phyloP scores from a whole-genome alignment of 2,329 filamentous ascomycete genomes.

The Didymellaceae sp. region DNA sequence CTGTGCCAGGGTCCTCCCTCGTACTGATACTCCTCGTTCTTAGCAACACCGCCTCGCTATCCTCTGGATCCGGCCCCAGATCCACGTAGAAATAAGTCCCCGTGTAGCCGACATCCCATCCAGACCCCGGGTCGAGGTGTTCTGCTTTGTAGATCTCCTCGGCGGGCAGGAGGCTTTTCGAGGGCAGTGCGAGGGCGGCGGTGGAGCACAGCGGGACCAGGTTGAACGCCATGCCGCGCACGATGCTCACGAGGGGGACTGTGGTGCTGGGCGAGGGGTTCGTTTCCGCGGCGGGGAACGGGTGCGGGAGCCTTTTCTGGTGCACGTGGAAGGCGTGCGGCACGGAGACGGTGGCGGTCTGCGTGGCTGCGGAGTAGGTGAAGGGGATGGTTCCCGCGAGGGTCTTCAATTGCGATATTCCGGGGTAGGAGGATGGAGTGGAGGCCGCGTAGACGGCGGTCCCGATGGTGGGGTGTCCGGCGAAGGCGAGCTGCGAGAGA shows the following conservation, averaged over 20 bases:
- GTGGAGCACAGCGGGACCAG: conserved; percentile 66
- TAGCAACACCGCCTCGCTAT: conserved; percentile 42
- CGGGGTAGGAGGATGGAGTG: conserved; percentile 24
- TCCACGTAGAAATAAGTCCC: conserved; percentile 62
- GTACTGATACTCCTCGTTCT: conserved; percentile 65
- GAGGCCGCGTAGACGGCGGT: conserved; percentile 55
- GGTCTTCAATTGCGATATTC: conserved; percentile 2
- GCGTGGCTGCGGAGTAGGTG: conserved; percentile 1
- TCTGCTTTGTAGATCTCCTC: conserved; percentile 33
- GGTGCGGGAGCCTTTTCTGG: conserved; percentile 44
- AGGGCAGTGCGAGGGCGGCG: conserved; percentile 49
- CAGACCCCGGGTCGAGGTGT: conserved; percentile 44
- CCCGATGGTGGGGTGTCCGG: conserved; percentile 64
- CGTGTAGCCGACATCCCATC: conserved; percentile 61
- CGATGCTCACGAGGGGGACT: conserved; percentile 55
- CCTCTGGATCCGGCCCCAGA: conserved; percentile 49
- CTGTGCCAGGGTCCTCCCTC: conserved; percentile 57
- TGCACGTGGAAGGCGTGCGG: conserved; percentile 72
- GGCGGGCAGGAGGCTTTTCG: conserved; percentile 46
- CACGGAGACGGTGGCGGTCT: conserved; percentile 62
- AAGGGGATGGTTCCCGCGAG: conserved; percentile 7
- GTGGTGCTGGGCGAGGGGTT: conserved; percentile 20
- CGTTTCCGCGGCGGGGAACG: conserved; percentile 18
- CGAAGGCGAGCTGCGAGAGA: conserved; percentile 59
- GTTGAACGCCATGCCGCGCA: conserved; percentile 74